These are phyloP conservation scores for Olyra latifolia DNA, from an alignment of 176 grass and related monocot genomes.

Conservation along the genomic window DNA sequence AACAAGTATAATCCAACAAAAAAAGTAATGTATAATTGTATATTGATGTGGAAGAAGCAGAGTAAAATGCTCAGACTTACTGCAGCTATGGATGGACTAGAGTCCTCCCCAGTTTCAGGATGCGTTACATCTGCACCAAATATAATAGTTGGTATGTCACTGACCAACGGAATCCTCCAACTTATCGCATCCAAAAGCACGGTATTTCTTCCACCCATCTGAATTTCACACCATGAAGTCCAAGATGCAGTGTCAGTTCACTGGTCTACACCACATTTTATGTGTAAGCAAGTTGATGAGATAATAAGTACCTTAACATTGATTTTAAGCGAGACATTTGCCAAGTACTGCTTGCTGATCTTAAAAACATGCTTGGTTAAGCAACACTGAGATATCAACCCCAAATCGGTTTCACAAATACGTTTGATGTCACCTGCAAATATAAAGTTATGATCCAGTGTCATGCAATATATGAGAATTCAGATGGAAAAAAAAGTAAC, in stretches of 20 bases:
- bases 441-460: not conserved
- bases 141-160: conserved; percentile 98
- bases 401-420: conserved; percentile 99
- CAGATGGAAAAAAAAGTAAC: not conserved
- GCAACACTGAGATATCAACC: conserved; percentile 97
- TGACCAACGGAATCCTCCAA: conserved; percentile 98
- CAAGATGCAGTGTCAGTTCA: conserved; percentile 7
- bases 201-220: conserved; percentile 99
- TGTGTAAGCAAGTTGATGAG: conserved; percentile 21
- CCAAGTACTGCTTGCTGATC: conserved; percentile 99
- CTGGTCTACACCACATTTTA: not conserved
- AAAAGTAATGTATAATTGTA: not conserved
- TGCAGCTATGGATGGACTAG: conserved; percentile 95
- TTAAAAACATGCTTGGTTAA: conserved; percentile 99
- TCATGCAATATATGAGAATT: not conserved
- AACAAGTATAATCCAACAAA: not conserved
- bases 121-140: conserved; percentile 99
- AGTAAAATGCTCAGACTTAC: conserved; percentile 45
- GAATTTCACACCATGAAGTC: conserved; percentile 34
- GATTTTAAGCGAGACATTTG: conserved; percentile 99
- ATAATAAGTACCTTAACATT: conserved; percentile 87
- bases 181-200: conserved; percentile 95
- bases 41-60: conserved; percentile 16
- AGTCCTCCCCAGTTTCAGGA: conserved; percentile 99
- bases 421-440: conserved; percentile 93